Base-by-base conservation (phyloP, 169 alveolate genomes). In the Plasmodium ovale region DNA sequence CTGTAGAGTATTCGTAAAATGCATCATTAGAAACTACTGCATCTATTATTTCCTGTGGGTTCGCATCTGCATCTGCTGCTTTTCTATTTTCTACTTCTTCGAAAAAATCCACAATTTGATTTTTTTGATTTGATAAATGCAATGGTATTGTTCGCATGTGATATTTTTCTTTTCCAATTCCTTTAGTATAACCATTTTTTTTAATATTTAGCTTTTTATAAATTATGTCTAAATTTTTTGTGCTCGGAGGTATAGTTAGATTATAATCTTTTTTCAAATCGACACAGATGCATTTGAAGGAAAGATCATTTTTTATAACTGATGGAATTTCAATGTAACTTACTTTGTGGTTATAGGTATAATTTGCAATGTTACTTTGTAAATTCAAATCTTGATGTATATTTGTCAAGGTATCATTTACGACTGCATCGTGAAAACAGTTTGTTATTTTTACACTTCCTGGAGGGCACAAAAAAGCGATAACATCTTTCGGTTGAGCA, bases 391-490 rank as follows among this genome's bases (percentile, higher is more conserved):
- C 10, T 1, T 9, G 33, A 12, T 19, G 2, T 1, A 82, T 23
- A 29, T 82, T 68, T 10, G 31, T 21, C 12, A 82, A 56, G 12
- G n/a, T 49, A 25, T 65, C 6, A 53, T 67, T 37, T 0, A 82
- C 72, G 3, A 82, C 44, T 0, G 85, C 90, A 23, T 82, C 70
- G 51, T 25, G 47, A 58, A 82, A 82, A 56, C 90, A 82, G 21
- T 35, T 82, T 7, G 90, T 82, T 51, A 82, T 16, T 59, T 82
- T 82, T 2, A 82, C 21, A 1, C 85, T 67, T 1, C 44, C 65
- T 0, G 70, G 47, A n/a, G 90, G 90, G n/a, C 90, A 82, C 0
- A 23, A 62, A 59, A 82, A 82, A 54, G 74, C 90, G 10, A 82
- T 51, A 16, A 82, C 19, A 67, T 82, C 90, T 16, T 68, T 68